phyloP scores from a whole-genome alignment of 768 basidiomycete species.

The Trametes sanguinea region DNA sequence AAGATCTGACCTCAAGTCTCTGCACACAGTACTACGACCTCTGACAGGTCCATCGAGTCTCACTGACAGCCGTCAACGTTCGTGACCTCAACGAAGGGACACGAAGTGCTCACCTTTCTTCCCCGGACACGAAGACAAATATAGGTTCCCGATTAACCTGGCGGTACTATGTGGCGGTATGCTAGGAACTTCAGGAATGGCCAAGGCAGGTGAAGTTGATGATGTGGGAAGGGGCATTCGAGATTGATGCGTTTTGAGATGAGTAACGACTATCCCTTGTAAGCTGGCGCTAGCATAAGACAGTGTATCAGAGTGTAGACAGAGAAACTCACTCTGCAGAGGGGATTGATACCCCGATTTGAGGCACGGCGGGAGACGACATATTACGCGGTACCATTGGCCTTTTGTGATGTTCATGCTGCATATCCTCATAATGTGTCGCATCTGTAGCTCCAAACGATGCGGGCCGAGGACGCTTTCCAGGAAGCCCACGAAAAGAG shows the following conservation, averaged over 20 bases:
- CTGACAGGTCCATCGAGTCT: slow-evolving; percentile 73
- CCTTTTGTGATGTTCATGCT: background rate
- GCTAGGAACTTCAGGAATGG: slow-evolving; percentile 4
- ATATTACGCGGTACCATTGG: background rate
- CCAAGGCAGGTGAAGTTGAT: background rate
- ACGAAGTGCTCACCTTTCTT: slow-evolving; percentile 68
- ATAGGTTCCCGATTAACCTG: slow-evolving; percentile 74
- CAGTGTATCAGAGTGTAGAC: fast-evolving
- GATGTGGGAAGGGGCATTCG: background rate
- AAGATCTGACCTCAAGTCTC: slow-evolving; percentile 80
- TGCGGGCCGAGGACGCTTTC: slow-evolving; percentile 12
- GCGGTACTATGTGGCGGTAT: slow-evolving; percentile 1
- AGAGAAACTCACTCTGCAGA: background rate
- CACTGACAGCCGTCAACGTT: slow-evolving; percentile 41
- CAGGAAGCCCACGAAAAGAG: background rate
- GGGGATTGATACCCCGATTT: background rate
- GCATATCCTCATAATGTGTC: background rate
- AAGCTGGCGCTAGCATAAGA: background rate
- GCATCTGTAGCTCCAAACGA: slow-evolving; percentile 4
- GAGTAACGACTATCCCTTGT: background rate
- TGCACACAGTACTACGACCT: slow-evolving; percentile 79
- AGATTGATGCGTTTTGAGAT: background rate
- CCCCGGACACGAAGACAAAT: slow-evolving; percentile 90
- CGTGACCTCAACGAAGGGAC: background rate
- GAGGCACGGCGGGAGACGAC: background rate